A percentile compares a stretch with the other conserved stretches of the same genome.
phyloP scores from a whole-genome alignment of 2,329 filamentous ascomycete genomes.

The Ramularia collo-cygni region DNA sequence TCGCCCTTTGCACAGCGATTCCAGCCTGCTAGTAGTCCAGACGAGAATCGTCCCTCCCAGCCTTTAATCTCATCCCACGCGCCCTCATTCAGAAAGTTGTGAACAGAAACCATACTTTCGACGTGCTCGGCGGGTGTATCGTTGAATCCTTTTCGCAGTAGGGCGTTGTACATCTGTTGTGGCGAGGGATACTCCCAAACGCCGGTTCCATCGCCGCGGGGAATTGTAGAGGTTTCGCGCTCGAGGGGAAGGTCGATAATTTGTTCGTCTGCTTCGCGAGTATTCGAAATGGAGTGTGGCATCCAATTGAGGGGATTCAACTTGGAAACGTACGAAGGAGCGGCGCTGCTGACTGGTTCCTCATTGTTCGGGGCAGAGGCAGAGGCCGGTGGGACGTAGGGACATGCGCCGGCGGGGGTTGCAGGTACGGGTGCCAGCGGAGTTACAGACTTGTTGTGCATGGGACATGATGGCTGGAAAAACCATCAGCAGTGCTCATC shows the following conservation, averaged over 20 bases:
- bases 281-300: slow-evolving; percentile 80
- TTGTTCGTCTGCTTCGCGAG: slow-evolving; percentile 62
- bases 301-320: slow-evolving; percentile 89
- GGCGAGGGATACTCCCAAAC: slow-evolving; percentile 98
- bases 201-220: slow-evolving; percentile 65
- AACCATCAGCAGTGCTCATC: slow-evolving; percentile 9
- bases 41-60: slow-evolving; percentile 82
- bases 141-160: slow-evolving; percentile 90
- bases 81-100: slow-evolving; percentile 97
- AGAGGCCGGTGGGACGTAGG: slow-evolving; percentile 42
- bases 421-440: slow-evolving; percentile 23
- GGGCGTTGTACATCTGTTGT: slow-evolving; percentile 99
- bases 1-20: slow-evolving; percentile 28
- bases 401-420: slow-evolving; percentile 40
- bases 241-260: slow-evolving; percentile 66
- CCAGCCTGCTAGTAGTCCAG: slow-evolving; percentile 55
- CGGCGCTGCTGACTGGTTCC: slow-evolving; percentile 23
- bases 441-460: slow-evolving; percentile 48
- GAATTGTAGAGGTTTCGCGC: slow-evolving; percentile 82
- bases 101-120: slow-evolving; percentile 93
- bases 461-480: slow-evolving; percentile 59
- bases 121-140: slow-evolving; percentile 91
- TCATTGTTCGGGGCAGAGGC: slow-evolving; percentile 37
- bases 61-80: slow-evolving; percentile 92
- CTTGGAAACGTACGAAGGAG: slow-evolving; percentile 53